Evolutionary conservation across 2,329 filamentous ascomycete genomes (phyloP).

Genomic region (Seiridium cupressi): DNA sequence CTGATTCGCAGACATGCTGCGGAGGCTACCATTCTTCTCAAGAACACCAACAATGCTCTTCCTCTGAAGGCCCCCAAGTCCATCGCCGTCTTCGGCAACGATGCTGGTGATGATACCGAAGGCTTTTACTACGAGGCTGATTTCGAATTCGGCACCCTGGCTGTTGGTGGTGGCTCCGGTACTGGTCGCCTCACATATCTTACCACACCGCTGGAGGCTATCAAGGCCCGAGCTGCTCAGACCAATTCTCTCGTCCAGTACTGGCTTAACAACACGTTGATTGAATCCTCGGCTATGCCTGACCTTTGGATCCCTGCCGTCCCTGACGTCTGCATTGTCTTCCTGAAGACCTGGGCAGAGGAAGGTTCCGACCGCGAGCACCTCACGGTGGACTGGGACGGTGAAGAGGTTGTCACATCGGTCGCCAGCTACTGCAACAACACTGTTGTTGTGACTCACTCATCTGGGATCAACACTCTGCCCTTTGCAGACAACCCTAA

Average conservation of each 20-base stretch:
- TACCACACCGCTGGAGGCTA: conserved; percentile 53
- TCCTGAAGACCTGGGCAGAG: conserved; percentile 64
- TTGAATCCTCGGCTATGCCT: conserved; percentile 34
- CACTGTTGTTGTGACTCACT: conserved; percentile 56
- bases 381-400: conserved; percentile 57
- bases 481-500: conserved; percentile 56
- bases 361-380: conserved; percentile 59
- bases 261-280: conserved; percentile 40
- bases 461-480: conserved; percentile 56
- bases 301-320: conserved; percentile 44
- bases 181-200: conserved; percentile 52
- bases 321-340: conserved; percentile 66
- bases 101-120: conserved; percentile 65
- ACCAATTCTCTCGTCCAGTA: conserved; percentile 41
- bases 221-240: conserved; percentile 46
- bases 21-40: conserved; percentile 55
- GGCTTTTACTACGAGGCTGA: conserved; percentile 64
- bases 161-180: conserved; percentile 60
- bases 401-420: conserved; percentile 57
- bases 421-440: conserved; percentile 42
- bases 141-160: conserved; percentile 59
- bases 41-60: conserved; percentile 63
- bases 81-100: conserved; percentile 54
- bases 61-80: conserved; percentile 57
- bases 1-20: conserved; percentile 39